Conservation (phyloP, 352 stramenopile species). For the Phytopythium helicoides region DNA sequence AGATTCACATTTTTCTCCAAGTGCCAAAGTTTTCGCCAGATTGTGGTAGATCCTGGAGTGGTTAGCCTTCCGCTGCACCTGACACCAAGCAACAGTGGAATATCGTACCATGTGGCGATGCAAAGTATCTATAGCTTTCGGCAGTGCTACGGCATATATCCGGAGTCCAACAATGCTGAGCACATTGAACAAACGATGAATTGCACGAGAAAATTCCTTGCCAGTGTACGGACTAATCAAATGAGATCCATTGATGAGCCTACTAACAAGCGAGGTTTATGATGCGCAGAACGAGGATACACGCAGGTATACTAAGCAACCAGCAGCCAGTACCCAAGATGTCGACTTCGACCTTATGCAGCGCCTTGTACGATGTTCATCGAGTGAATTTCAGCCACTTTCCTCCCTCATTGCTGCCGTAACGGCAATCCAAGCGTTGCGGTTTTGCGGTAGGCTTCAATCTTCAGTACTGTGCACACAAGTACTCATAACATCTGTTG, state of each 20-base stretch:
- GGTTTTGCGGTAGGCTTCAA: slow-evolving; percentile 16
- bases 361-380: slow-evolving; percentile 19
- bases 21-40: not conserved
- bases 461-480: not conserved
- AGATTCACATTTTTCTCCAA: not conserved
- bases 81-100: not conserved
- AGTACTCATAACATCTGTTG: not conserved
- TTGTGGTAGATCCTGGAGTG: not conserved
- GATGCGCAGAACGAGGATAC: slow-evolving; percentile 5
- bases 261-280: not conserved
- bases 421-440: slow-evolving; percentile 26
- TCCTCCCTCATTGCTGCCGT: slow-evolving; percentile 31
- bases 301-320: not conserved
- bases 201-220: slow-evolving; percentile 8
- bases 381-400: slow-evolving; percentile 31
- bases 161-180: slow-evolving; percentile 20
- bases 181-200: slow-evolving; percentile 15
- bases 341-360: slow-evolving; percentile 12
- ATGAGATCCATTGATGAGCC: no score
- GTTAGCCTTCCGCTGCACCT: not conserved
- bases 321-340: not conserved
- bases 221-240: slow-evolving; percentile 6
- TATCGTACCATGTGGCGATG: slow-evolving; percentile 17
- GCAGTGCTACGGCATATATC: slow-evolving; percentile 17
- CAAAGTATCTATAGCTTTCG: slow-evolving; percentile 23